phyloP scores from a whole-genome alignment of 2,329 filamentous ascomycete genomes.

The Trichoderma polysporum region DNA sequence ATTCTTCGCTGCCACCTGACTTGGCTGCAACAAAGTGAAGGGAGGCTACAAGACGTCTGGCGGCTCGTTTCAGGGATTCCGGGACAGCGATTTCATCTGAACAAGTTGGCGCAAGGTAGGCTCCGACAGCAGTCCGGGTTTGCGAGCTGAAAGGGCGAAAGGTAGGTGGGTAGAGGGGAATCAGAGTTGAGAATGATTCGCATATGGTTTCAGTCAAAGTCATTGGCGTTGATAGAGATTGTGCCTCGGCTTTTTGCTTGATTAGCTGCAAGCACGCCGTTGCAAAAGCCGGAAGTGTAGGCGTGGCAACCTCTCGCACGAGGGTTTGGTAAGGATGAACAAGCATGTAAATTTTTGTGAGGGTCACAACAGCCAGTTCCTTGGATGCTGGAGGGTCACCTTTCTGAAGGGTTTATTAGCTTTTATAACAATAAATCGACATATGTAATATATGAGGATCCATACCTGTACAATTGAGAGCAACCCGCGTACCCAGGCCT shows the following conservation, averaged over 20 bases:
- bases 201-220: slow-evolving; percentile 66
- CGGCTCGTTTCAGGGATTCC: slow-evolving; percentile 52
- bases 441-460: not conserved
- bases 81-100: slow-evolving; percentile 52
- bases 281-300: slow-evolving; percentile 72
- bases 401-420: slow-evolving; percentile 53
- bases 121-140: slow-evolving; percentile 59
- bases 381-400: slow-evolving; percentile 74
- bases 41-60: slow-evolving; percentile 66
- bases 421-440: not conserved
- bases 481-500: slow-evolving; percentile 75
- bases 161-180: slow-evolving; percentile 80
- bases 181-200: slow-evolving; percentile 67
- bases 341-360: slow-evolving; percentile 81
- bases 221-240: slow-evolving; percentile 36
- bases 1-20: slow-evolving; percentile 73
- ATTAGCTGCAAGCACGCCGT: slow-evolving; percentile 69
- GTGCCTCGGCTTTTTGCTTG: slow-evolving; percentile 42
- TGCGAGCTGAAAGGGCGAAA: slow-evolving; percentile 74
- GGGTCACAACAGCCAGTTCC: slow-evolving; percentile 70
- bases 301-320: slow-evolving; percentile 83
- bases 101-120: slow-evolving; percentile 64
- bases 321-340: slow-evolving; percentile 81
- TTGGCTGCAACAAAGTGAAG: slow-evolving; percentile 81
- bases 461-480: slow-evolving; percentile 70